Evolutionary conservation across 139 green algal species (phyloP).

Genomic region (Dunaliella primolecta): DNA sequence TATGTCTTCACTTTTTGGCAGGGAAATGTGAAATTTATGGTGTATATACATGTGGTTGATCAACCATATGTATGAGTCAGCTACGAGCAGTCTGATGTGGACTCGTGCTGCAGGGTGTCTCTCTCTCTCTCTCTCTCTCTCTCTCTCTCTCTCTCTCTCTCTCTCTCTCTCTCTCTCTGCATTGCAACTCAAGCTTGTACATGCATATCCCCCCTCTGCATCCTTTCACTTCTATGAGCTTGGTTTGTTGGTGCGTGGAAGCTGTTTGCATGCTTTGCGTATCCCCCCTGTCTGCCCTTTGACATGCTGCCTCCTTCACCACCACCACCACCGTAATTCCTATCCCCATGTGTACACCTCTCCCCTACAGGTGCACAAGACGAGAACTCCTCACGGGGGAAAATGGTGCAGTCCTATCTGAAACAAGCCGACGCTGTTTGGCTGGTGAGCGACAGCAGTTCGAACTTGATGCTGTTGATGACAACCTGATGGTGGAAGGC

Average conservation of each 20-base stretch:
- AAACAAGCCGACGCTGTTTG: neutral
- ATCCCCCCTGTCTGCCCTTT: too few species aligned
- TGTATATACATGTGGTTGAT: too few species aligned
- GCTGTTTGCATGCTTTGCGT: too few species aligned
- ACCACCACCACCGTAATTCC: neutral
- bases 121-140: too few species aligned
- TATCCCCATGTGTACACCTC: neutral
- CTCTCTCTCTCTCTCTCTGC: too few species aligned
- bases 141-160: too few species aligned
- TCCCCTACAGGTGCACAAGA: neutral
- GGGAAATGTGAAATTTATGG: too few species aligned
- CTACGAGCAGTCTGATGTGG: too few species aligned
- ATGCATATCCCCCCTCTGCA: neutral
- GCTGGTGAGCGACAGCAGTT: neutral
- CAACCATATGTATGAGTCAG: too few species aligned
- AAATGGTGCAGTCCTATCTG: neutral
- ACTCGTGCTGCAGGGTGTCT: too few species aligned
- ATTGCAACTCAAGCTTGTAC: neutral
- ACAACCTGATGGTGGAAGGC: neutral
- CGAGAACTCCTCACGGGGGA: neutral
- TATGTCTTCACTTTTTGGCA: too few species aligned
- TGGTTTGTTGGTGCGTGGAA: too few species aligned
- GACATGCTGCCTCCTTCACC: neutral
- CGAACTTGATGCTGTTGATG: neutral
- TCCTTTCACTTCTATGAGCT: neutral